Conservation (phyloP, 345 rosid genomes). For the Eucalyptus pauciflora region DNA sequence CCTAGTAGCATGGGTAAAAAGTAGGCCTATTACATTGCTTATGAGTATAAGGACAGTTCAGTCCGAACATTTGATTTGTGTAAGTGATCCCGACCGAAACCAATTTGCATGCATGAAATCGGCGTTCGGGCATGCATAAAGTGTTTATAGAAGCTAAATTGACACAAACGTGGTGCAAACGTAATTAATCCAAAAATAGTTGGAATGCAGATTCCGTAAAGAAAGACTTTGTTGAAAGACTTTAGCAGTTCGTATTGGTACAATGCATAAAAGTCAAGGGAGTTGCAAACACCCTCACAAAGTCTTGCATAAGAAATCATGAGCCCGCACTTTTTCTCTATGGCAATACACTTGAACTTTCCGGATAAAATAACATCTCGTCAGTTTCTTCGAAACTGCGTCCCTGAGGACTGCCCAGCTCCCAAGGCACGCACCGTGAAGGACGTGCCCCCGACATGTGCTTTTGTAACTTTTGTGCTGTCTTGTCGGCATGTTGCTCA, state of each 20-base stretch:
- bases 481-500: not conserved
- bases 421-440: not conserved
- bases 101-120: not conserved
- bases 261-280: not conserved
- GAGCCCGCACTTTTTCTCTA: not conserved
- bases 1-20: not conserved
- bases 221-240: not conserved
- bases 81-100: rapidly evolving
- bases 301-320: not conserved
- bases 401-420: not conserved
- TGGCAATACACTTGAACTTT: not conserved
- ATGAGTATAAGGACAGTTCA: not conserved
- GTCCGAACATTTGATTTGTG: not conserved
- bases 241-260: not conserved
- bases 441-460: not conserved
- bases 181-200: too few relatives aligned
- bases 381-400: not conserved
- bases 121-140: not conserved
- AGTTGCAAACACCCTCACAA: not conserved
- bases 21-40: not conserved
- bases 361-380: not conserved
- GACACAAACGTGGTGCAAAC: too few relatives aligned
- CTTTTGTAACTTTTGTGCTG: too few relatives aligned
- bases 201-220: not conserved
- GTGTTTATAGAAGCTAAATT: not conserved